These are phyloP conservation scores for Hypoxylon sp. DNA, from an alignment of 2,329 filamentous ascomycete species.

Conservation along the genomic window DNA sequence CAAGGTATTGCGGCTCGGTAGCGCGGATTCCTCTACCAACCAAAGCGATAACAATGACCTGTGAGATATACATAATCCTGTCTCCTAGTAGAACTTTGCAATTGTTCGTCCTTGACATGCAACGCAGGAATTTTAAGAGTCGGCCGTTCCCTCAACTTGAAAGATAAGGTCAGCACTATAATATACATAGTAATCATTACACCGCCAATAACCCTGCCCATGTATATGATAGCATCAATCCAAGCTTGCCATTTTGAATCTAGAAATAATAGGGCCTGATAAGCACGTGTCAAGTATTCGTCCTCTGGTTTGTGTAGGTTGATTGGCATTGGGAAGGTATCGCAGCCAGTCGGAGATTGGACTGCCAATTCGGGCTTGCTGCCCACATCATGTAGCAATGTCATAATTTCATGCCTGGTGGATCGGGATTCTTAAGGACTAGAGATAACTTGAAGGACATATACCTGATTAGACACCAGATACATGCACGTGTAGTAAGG, in stretches of 20 bases:
- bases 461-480: not conserved
- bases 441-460: not conserved
- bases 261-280: not conserved
- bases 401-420: conserved; percentile 2
- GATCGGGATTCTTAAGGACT: conserved; percentile 2
- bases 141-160: not conserved
- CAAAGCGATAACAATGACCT: conserved; percentile 23
- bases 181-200: conserved; percentile 7
- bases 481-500: too few relatives aligned
- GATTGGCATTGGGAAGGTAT: conserved; percentile 4
- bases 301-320: conserved; percentile 37
- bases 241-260: not conserved
- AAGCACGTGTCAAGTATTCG: conserved; percentile 33
- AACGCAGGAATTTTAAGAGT: not conserved
- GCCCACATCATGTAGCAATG: conserved; percentile 20
- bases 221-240: conserved; percentile 3
- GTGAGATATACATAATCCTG: conserved; percentile 35
- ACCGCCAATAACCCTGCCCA: not conserved
- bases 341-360: conserved; percentile 41
- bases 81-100: not conserved
- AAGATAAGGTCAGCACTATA: not conserved
- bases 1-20: conserved; percentile 42
- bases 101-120: not conserved
- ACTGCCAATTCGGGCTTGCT: conserved; percentile 31
- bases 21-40: conserved; percentile 31